Percentiles rank a stretch among this genome's conserved stretches.
Evolutionary conservation across 495 filamentous ascomycete genomes (phyloP).

Genomic region (Podospora bellae-mahoneyi): DNA sequence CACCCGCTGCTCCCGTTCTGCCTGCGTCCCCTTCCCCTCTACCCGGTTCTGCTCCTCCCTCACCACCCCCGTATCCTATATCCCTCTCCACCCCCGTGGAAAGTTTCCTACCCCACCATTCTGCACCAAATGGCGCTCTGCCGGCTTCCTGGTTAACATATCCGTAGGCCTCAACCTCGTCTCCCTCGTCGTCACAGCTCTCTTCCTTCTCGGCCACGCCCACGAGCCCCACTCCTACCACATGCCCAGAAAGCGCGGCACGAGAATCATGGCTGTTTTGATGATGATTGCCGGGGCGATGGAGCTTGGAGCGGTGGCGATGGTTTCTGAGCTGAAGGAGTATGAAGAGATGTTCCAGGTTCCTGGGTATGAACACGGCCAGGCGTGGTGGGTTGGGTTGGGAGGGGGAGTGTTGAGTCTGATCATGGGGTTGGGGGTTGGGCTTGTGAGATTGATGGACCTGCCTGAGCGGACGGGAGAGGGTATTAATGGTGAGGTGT

Average conservation of each 20-base stretch:
- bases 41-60: background rate
- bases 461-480: no score
- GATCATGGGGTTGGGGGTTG: background rate
- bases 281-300: background rate
- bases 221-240: no score
- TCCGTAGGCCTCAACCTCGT: background rate
- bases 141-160: background rate
- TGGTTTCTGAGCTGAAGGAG: background rate
- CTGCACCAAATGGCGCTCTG: background rate
- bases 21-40: background rate
- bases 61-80: background rate
- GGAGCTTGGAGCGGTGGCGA: background rate
- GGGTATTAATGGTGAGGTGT: background rate
- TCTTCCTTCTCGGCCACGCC: background rate
- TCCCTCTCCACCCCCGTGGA: background rate
- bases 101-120: background rate
- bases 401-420: background rate
- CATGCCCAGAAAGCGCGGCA: background rate
- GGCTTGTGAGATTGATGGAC: background rate
- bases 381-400: background rate
- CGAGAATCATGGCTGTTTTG: background rate
- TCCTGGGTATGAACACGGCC: background rate
- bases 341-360: conserved; percentile 1
- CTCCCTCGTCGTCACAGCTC: background rate
- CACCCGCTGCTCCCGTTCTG: background rate